Conservation (phyloP, 2,329 filamentous ascomycete genomes). For the Raffaelea ambrosiae region DNA sequence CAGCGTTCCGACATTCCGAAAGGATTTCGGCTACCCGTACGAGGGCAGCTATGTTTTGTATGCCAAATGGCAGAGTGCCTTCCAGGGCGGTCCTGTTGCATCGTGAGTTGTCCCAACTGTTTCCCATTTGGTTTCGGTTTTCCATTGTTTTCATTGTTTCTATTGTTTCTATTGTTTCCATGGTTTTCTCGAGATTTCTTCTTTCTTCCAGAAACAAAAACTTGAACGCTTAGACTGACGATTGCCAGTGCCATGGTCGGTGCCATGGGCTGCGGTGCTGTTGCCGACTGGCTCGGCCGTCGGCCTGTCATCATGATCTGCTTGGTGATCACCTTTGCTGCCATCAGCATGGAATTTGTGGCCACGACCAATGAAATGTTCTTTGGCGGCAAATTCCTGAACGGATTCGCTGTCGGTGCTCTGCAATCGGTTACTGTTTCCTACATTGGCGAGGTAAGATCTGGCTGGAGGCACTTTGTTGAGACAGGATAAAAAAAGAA, state of each 20-base stretch:
- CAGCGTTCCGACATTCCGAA: constrained; percentile 28
- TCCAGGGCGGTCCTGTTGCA: constrained; percentile 26
- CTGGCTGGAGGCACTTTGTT: constrained; percentile 28
- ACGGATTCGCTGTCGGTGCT: background rate
- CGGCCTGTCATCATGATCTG: constrained; percentile 20
- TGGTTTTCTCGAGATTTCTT: no score
- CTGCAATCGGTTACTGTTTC: background rate
- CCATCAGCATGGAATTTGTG: constrained; percentile 25
- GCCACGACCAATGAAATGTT: constrained; percentile 21
- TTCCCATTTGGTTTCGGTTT: no score
- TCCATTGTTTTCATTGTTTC: no score
- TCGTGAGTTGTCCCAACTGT: no score
- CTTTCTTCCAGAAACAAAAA: no score
- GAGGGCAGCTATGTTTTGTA: constrained; percentile 25
- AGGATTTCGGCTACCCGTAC: constrained; percentile 28
- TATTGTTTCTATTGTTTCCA: no score
- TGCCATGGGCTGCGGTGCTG: constrained; percentile 19
- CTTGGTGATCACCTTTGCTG: constrained; percentile 22
- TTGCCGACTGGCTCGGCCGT: constrained; percentile 26
- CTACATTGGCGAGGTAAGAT: constrained; percentile 36
- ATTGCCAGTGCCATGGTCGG: constrained; percentile 20
- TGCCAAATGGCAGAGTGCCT: constrained; percentile 28
- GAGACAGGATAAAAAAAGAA: no score
- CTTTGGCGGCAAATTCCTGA: background rate
- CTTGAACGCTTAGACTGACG: no score